These are phyloP conservation scores for Coniochaeta sp. DNA, from an alignment of 2,329 filamentous ascomycete genomes.

Conservation along the genomic window DNA sequence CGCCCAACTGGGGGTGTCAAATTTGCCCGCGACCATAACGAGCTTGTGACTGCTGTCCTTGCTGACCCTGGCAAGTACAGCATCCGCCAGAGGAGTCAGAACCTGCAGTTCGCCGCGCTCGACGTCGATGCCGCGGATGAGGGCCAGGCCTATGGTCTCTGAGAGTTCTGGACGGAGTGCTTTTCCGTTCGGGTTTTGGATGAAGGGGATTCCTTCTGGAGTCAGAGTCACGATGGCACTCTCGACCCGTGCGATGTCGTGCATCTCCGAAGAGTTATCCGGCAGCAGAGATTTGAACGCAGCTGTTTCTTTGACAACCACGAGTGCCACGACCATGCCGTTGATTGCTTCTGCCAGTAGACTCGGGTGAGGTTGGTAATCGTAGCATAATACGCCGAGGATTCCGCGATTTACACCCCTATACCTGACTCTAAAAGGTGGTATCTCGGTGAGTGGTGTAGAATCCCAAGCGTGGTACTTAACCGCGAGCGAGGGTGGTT, in stretches of 20 bases:
- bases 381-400: constrained; percentile 60
- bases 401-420: constrained; percentile 42
- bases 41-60: constrained; percentile 35
- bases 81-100: constrained; percentile 49
- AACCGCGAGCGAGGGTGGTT: constrained; percentile 9
- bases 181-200: constrained; percentile 45
- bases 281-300: constrained; percentile 35
- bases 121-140: constrained; percentile 64
- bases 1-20: constrained; percentile 63
- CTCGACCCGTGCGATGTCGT: constrained; percentile 1
- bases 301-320: constrained; percentile 47
- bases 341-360: constrained; percentile 60
- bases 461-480: constrained; percentile 37
- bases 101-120: constrained; percentile 50
- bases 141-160: constrained; percentile 53
- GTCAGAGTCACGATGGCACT: constrained; percentile 26
- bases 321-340: constrained; percentile 61
- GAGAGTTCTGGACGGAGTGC: constrained; percentile 54
- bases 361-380: constrained; percentile 51
- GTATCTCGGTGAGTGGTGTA: constrained; percentile 45
- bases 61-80: constrained; percentile 30
- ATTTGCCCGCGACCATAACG: constrained; percentile 60
- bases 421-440: constrained; percentile 59
- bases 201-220: constrained; percentile 53
- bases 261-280: not conserved